Base-by-base conservation (phyloP, 345 rosid species). In the Hirschfeldia incana region DNA sequence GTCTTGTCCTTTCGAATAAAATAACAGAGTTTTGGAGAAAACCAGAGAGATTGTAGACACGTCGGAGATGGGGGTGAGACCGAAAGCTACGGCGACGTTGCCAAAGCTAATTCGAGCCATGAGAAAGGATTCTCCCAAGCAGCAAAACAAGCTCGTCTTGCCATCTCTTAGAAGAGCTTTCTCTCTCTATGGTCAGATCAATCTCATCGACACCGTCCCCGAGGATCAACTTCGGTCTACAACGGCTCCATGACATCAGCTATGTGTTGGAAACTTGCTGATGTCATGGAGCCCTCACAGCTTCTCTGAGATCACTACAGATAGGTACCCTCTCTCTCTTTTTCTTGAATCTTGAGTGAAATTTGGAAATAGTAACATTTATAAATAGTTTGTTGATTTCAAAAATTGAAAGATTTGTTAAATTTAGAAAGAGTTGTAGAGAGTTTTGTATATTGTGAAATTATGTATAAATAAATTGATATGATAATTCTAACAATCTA, bases 131-230 rank as follows among this genome's bases (percentile, higher is more conserved):
- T 74, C 55, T 66, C 74, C 71, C 1, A 81, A 61, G 78, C 76
- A 61, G 78, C 76, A 73, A 15, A 7, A 67, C 0, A 82, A 66
- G 55, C 79, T 65, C 8, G 72, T 73, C 1, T 83, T 94, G 67
- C 97, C 97, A 0, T 92, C 98, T 6, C 88, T 92, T 4, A 72
- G 97, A 62, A 83, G 97, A 67, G 93, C 94, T 51, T 92, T 94
- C 74, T 94, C 98, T 81, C 92, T 90, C 13, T 94, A 94, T 70
- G 97, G 92, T 79, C 97, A 94, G 88, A 90, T 92, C 85, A 92
- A 92, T 86, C 88, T 94, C 81, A 92, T 92, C 70, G 94, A 92
- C 57, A 88, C 87, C 69, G 92, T 87, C 73, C 97, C 97, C 1
- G 91, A 92, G 13, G 97, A 94, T 77, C 97, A 91, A 70, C 97